phyloP scores from a whole-genome alignment of 352 stramenopile species.

The Globisporangium parvum region DNA sequence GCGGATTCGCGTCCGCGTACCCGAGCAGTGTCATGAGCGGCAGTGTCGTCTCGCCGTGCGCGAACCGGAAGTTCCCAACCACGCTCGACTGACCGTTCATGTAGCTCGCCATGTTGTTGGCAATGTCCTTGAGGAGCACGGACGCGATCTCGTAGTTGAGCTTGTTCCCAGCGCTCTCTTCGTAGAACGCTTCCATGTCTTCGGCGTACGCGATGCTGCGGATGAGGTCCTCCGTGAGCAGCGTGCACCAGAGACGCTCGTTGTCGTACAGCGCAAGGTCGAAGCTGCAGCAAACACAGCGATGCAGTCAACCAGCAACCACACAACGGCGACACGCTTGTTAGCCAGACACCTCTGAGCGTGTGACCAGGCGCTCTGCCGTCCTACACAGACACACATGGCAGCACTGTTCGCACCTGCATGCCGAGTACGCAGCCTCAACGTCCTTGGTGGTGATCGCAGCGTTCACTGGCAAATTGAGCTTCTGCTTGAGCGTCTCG shows the following conservation, averaged over 20 bases:
- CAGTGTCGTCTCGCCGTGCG: constrained; percentile 65
- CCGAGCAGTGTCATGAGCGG: constrained; percentile 63
- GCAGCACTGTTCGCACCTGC: constrained; percentile 22
- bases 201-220: constrained; percentile 35
- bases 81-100: constrained; percentile 3
- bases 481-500: constrained; percentile 1
- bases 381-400: neutral
- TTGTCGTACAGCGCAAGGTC: constrained; percentile 42
- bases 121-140: constrained; percentile 32
- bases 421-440: constrained; percentile 31
- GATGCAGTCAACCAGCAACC: no score
- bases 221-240: constrained; percentile 28
- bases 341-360: constrained; percentile 1
- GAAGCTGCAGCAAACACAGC: constrained; percentile 19
- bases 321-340: neutral
- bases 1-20: constrained; percentile 20
- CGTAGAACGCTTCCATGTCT: constrained; percentile 48
- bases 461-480: constrained; percentile 10
- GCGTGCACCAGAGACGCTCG: constrained; percentile 36
- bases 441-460: constrained; percentile 25
- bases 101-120: constrained; percentile 23
- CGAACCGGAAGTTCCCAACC: constrained; percentile 42
- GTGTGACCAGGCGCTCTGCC: neutral
- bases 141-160: constrained; percentile 53
- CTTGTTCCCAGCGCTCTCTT: constrained; percentile 30